Evolutionary conservation across 2,329 filamentous ascomycete species (phyloP).

Genomic region (Xylaria sp.): DNA sequence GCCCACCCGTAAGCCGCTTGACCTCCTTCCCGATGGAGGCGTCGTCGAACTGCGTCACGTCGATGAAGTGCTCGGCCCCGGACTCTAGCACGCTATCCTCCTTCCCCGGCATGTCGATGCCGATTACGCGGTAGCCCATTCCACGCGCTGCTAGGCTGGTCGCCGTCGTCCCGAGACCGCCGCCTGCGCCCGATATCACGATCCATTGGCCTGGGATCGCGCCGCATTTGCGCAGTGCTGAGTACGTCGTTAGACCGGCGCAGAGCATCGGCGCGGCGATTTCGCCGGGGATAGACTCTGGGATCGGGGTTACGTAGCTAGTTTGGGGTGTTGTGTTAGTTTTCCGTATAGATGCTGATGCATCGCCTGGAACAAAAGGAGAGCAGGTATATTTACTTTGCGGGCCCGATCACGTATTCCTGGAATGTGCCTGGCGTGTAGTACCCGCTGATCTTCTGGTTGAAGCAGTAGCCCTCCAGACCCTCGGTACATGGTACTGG

Average conservation of each 20-base stretch:
- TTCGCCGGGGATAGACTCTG: slow-evolving; percentile 20
- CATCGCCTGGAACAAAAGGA: neutral
- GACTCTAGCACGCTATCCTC: slow-evolving; percentile 13
- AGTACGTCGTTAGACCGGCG: slow-evolving; percentile 29
- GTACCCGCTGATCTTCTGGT: slow-evolving; percentile 29
- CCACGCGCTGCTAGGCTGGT: slow-evolving; percentile 19
- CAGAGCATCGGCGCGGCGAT: slow-evolving; percentile 30
- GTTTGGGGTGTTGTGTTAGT: neutral
- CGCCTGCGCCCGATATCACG: slow-evolving; percentile 28
- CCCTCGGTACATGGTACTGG: slow-evolving; percentile 26
- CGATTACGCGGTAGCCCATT: slow-evolving; percentile 29
- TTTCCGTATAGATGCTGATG: neutral
- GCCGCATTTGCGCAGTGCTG: slow-evolving; percentile 24
- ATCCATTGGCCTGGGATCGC: slow-evolving; percentile 27
- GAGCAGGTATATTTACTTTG: slow-evolving; percentile 22
- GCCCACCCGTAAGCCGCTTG: slow-evolving; percentile 25
- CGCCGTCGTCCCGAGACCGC: slow-evolving; percentile 27
- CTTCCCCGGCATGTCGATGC: slow-evolving; percentile 28
- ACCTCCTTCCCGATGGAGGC: slow-evolving; percentile 22
- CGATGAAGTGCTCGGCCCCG: slow-evolving; percentile 31
- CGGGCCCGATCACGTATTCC: slow-evolving; percentile 27
- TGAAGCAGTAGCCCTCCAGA: slow-evolving; percentile 24
- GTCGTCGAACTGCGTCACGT: slow-evolving; percentile 23
- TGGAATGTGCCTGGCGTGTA: slow-evolving; percentile 29
- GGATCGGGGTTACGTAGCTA: slow-evolving; percentile 30